These are phyloP conservation scores for Podaxis sp. DNA, from an alignment of 768 basidiomycete species.

Conservation along the genomic window DNA sequence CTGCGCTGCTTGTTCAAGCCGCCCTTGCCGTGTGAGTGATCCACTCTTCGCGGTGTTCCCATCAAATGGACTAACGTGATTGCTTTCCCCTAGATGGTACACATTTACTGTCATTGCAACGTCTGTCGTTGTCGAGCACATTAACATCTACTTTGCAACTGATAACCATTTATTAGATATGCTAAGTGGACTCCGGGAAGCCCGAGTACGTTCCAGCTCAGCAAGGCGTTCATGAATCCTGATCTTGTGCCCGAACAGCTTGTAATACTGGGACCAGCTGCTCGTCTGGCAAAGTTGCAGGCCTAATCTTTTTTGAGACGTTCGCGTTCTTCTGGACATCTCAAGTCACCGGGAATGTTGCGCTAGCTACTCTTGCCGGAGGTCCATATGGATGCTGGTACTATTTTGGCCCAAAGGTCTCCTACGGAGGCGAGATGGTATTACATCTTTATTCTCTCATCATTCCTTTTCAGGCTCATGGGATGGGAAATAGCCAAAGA, in stretches of 20 bases:
- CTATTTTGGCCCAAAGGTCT: slow-evolving; percentile 73
- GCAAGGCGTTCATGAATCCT: not conserved
- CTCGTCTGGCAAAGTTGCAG: slow-evolving; percentile 73
- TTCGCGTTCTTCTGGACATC: slow-evolving; percentile 89
- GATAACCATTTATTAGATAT: slow-evolving; percentile 30
- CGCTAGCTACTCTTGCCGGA: slow-evolving; percentile 77
- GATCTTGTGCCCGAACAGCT: slow-evolving; percentile 29
- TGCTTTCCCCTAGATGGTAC: slow-evolving; percentile 53
- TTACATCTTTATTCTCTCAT: slow-evolving; percentile 14
- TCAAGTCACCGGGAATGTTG: slow-evolving; percentile 77
- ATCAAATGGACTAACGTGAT: slow-evolving; percentile 9
- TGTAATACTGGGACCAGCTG: slow-evolving; percentile 45
- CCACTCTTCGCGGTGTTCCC: not conserved
- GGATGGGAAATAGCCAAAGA: slow-evolving; percentile 48
- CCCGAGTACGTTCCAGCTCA: slow-evolving; percentile 44
- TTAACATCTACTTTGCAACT: not conserved
- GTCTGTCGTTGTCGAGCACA: slow-evolving; percentile 28
- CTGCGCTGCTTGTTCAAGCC: slow-evolving; percentile 69
- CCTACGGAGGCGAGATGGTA: slow-evolving; percentile 56
- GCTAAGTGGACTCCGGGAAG: slow-evolving; percentile 78
- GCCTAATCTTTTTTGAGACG: slow-evolving; percentile 72
- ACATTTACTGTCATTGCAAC: slow-evolving; percentile 76
- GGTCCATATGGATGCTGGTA: slow-evolving; percentile 81
- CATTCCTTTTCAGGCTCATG: not conserved
- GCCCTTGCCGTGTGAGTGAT: slow-evolving; percentile 60